These are phyloP conservation scores for Neurospora sp. DNA, from an alignment of 495 filamentous ascomycete species.

Conservation along the genomic window DNA sequence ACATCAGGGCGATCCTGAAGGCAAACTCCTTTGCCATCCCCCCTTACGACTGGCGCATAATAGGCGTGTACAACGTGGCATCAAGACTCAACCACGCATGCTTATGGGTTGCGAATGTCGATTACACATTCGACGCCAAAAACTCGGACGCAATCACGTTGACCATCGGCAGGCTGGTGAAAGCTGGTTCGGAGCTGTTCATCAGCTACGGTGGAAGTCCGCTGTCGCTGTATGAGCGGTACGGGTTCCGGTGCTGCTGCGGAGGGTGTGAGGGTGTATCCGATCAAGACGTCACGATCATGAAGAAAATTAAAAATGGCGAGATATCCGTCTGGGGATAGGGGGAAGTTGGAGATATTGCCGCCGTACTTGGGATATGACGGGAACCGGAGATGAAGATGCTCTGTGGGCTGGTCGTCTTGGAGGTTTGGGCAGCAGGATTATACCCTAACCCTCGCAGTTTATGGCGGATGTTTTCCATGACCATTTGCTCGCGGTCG, in stretches of 20 bases:
- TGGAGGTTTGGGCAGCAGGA: neutral
- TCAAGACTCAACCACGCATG: conserved; percentile 32
- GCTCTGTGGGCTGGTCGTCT: neutral
- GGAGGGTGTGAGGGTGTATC: conserved; percentile 19
- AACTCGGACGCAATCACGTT: conserved; percentile 1
- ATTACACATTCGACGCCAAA: conserved; percentile 2
- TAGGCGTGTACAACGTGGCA: conserved; percentile 4
- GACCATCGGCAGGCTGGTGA: conserved; percentile 5
- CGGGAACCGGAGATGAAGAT: neutral
- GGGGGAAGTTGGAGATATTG: neutral
- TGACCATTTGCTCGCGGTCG: neutral
- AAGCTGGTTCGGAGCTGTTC: conserved; percentile 21
- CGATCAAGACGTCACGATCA: conserved; percentile 7
- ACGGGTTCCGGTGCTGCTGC: conserved; percentile 26
- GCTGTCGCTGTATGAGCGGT: conserved; percentile 14
- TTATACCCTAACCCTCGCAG: neutral
- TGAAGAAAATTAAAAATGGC: neutral
- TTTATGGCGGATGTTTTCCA: neutral
- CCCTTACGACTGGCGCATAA: neutral
- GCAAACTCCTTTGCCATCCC: neutral
- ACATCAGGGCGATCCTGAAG: neutral
- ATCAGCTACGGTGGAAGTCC: conserved; percentile 24
- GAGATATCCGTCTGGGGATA: neutral
- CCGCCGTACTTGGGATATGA: neutral
- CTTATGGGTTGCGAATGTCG: conserved; percentile 8